Base-by-base conservation (phyloP, 805 yeast genomes). In the Metschnikowia cerradonensis region DNA sequence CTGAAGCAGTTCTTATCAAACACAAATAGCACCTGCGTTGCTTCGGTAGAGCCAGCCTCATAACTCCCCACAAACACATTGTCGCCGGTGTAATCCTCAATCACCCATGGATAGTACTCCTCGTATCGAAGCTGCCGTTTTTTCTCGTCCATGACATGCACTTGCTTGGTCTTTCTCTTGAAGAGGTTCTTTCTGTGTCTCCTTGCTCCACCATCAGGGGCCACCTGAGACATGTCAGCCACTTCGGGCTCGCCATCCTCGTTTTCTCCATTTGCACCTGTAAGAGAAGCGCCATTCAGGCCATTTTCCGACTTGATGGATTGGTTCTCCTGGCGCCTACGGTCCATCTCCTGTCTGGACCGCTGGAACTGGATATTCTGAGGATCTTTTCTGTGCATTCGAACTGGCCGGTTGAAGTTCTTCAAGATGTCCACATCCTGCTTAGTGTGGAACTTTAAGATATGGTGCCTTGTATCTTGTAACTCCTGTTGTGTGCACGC, bases 71-170 rank as follows among this genome's bases (percentile, higher is more conserved):
- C 97, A 87, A 89, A 94, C 0, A 96, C 92, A 64, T 94, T 92
- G 53, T 81, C 79, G 42, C 96, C 96, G 62, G 90, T 97, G 66
- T 88, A 92, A 70, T 94, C 99, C 71, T 94, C 99, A 77, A 94
- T 73, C 15, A 94, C 96, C 99, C 99, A 94, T 0, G 99, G 99
- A 61, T 88, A 92, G 66, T 86, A 89, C 70, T 94, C 99, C 70
- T 94, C 99, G 65, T 92, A 94, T 64, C 98, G 78, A 55, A 94
- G 73, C 63, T 83, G 86, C 55, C 92, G 79, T 53, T 89, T 91
- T 7, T 81, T 81, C 60, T 91, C 98, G 62, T 90, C 90, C 65
- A 89, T 82, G 26, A 85, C 80, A 58, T 80, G 83, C 17, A 90
- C 81, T 67, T 91, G 96, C 60, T 91, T 80, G 1, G 97, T 90